These are phyloP conservation scores for Wickerhamomyces silvicola DNA, from an alignment of 805 yeast species.

Conservation along the genomic window DNA sequence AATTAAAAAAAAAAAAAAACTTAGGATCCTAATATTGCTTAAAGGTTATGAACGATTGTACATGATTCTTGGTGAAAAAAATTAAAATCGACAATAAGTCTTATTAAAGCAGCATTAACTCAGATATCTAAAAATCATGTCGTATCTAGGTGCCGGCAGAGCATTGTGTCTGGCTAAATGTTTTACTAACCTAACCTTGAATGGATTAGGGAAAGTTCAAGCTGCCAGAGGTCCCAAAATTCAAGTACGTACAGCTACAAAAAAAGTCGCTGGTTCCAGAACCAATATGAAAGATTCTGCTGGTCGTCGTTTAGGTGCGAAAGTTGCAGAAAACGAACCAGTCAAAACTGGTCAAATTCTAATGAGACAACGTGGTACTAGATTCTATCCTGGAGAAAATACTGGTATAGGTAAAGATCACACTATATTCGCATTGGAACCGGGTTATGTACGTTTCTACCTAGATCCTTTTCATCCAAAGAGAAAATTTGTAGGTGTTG, in stretches of 20 bases:
- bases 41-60: too few relatives aligned
- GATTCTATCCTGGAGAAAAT: conserved; percentile 90
- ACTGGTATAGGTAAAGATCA: conserved; percentile 89
- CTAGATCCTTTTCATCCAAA: conserved; percentile 94
- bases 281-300: conserved; percentile 91
- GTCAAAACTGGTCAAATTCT: conserved; percentile 83
- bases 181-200: conserved; percentile 10
- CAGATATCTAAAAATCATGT: conserved; percentile 7
- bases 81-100: conserved; percentile 10
- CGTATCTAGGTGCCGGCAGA: conserved; percentile 12
- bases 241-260: conserved; percentile 81
- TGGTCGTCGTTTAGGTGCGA: conserved; percentile 91
- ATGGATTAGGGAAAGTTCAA: background rate
- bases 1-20: too few relatives aligned
- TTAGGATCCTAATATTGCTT: too few relatives aligned
- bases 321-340: conserved; percentile 66
- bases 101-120: background rate
- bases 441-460: conserved; percentile 89
- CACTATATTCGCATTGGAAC: conserved; percentile 84
- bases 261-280: conserved; percentile 92
- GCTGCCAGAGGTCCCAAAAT: conserved; percentile 7
- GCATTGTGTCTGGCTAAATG: conserved; percentile 8
- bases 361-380: conserved; percentile 92
- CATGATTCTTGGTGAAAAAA: background rate
- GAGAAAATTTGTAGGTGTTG: conserved; percentile 85